Base-by-base conservation (phyloP, 352 stramenopile genomes). In the Phytopythium helicoides region DNA sequence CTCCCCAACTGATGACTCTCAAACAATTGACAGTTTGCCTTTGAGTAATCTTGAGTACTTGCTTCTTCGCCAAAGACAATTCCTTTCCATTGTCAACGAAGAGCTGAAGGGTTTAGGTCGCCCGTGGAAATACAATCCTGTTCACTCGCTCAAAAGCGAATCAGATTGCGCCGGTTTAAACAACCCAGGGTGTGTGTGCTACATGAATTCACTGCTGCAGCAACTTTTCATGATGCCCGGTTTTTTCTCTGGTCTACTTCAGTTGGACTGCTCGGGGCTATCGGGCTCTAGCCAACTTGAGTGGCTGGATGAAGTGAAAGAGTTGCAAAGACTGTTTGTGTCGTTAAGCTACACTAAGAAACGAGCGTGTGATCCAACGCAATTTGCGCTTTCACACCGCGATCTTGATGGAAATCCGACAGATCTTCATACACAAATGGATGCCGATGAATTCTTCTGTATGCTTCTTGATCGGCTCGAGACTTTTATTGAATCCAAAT, bases 141-240 rank as follows among this genome's bases (percentile, higher is more conserved):
- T 41, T 8, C 71, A 94, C 5, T 66, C 73, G 10, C 60, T 89
- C 12, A 59, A 77, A 15, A 62, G 68, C 26, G 9, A 23, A 0
- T 34, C 41, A 14, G n/a, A 52, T 1, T 71, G 82, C 12, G 84
- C 83, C 38, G 97, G 97, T 8, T 71, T 99, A 1, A 87, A 96
- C 38, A 99, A 99, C 60, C 96, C 98, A 42, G 97, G 97, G 8
- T 99, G 96, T 56, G 98, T 98, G 10, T 99, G 97, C 76, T 99
- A 99, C 80, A 99, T 99, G 96, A 99, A 99, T 70, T 96, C 94
- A 0, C 73, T 99, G 0, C 64, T 99, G 3, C 97, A 99, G 60
- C 95, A 99, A 56, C 73, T 99, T 36, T 99, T 92, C 45, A 84
- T 88, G 63, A 73, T 80, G 42, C 75, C 81, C 0, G 48, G 34